Evolutionary conservation across 441 rosid genomes (phyloP), one percentile per base, ranked within the genome.

Genomic region (Kokia cookei): DNA sequence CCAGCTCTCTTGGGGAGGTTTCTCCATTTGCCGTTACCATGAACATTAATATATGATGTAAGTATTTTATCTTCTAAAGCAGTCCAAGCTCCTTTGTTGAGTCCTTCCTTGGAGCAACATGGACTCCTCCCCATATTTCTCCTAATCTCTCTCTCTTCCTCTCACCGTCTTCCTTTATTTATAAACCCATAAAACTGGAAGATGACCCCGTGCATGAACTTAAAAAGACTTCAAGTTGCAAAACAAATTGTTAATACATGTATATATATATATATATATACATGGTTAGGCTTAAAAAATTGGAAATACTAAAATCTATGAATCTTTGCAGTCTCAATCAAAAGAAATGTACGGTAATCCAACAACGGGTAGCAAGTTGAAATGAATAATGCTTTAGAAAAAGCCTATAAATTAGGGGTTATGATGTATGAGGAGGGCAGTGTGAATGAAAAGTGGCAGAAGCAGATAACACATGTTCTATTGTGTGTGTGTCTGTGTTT

Each of bases 61-160:
- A 82, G 85, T 24, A 82, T 74, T 57, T 79, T 72, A n/a, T 82
- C 85, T 75, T 82, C 85, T 55, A 57, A 24, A 58, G 81, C 81
- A 72, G 85, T 82, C 85, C 85, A 82, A 2, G 85, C 81, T 51
- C 85, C 85, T 72, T 60, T 79, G 74, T 82, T 82, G 13, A 82
- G 62, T 71, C 82, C 85, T 76, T 68, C 80, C 43, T 82, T 79
- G 54, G 81, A 72, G 81, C 80, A 76, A 62, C 81, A 80, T 19
- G 79, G 80, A 66, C 82, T 76, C 71, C 80, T 76, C 58, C 80
- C 80, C 82, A 78, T 81, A 32, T 17, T 37, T 26, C 37, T 27
- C 35, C 2, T 9, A 8, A 0, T 26, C 0, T 58, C 7, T 47
- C 48, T 61, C 42, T 15, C 59, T n/a, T 1, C 4, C 1, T 7